A percentile compares a stretch with the other conserved stretches of the same genome.
These are phyloP conservation scores for Viola odorata DNA, from an alignment of 345 rosid genomes.

Conservation along the genomic window DNA sequence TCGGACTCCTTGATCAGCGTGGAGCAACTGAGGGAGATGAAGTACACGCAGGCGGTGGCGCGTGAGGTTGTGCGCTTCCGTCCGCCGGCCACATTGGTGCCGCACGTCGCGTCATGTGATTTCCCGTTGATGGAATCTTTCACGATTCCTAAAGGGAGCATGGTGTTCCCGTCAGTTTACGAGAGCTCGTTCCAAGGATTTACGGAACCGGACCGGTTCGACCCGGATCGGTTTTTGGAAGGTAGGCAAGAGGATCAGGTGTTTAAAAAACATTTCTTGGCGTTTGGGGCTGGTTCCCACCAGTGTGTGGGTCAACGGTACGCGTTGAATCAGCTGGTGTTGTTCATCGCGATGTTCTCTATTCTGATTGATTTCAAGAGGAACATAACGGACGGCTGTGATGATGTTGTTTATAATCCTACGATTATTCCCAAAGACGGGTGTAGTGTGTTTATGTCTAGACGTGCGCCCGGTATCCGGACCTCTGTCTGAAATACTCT, in stretches of 20 bases:
- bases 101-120: conserved; percentile 67
- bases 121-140: conserved; percentile 59
- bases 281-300: conserved; percentile 85
- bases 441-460: conserved; percentile 48
- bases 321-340: conserved; percentile 69
- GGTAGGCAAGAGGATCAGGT: conserved; percentile 54
- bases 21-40: conserved; percentile 64
- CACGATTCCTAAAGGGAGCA: conserved; percentile 71
- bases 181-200: conserved; percentile 88
- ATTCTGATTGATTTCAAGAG: conserved; percentile 57
- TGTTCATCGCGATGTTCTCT: conserved; percentile 67
- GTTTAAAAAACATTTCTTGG: conserved; percentile 50
- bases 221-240: conserved; percentile 69
- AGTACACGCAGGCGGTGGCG: conserved; percentile 77
- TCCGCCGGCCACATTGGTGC: conserved; percentile 77
- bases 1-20: conserved; percentile 45
- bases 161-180: conserved; percentile 74
- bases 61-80: conserved; percentile 78
- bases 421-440: conserved; percentile 84
- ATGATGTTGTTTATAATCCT: conserved; percentile 64
- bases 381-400: conserved; percentile 50
- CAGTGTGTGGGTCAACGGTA: conserved; percentile 92
- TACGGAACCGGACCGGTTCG: conserved; percentile 58
- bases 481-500: conserved; percentile 6
- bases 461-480: conserved; percentile 41